Evolutionary conservation across 1,139 yeast species (phyloP).

Genomic region (Hyphopichia burtonii): DNA sequence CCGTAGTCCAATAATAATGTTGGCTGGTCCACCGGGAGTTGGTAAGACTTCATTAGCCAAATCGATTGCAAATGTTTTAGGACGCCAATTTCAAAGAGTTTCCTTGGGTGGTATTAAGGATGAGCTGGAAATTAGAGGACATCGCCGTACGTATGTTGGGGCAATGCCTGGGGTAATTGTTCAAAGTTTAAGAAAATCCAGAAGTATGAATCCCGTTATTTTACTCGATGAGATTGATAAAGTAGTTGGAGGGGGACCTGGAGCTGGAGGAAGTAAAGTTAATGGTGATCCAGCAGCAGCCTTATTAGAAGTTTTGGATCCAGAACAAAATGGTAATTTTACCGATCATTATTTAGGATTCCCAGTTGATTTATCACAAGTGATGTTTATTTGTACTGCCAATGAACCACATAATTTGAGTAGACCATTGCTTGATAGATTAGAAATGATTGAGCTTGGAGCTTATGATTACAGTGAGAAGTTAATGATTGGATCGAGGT

Average conservation of each 20-base stretch:
- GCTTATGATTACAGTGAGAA: slow-evolving; percentile 86
- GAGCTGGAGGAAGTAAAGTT: slow-evolving; percentile 44
- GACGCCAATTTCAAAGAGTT: slow-evolving; percentile 77
- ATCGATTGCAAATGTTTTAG: slow-evolving; percentile 78
- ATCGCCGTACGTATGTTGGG: slow-evolving; percentile 89
- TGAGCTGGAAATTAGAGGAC: slow-evolving; percentile 90
- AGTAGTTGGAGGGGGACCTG: slow-evolving; percentile 58
- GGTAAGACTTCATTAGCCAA: slow-evolving; percentile 91
- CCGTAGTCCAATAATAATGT: slow-evolving; percentile 72
- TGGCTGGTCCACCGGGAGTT: slow-evolving; percentile 95
- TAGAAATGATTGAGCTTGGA: slow-evolving; percentile 77
- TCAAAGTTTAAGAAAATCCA: slow-evolving; percentile 75
- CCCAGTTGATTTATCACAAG: slow-evolving; percentile 83
- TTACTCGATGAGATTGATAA: slow-evolving; percentile 88
- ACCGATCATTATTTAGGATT: slow-evolving; percentile 86
- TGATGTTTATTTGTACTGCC: slow-evolving; percentile 88
- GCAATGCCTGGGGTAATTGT: slow-evolving; percentile 89
- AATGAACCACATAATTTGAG: slow-evolving; percentile 75
- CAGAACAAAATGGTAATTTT: slow-evolving; percentile 80
- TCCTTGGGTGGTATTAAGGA: slow-evolving; percentile 89
- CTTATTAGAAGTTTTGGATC: slow-evolving; percentile 82
- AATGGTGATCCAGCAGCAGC: slow-evolving; percentile 96
- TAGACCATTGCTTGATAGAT: slow-evolving; percentile 79
- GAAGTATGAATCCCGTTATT: slow-evolving; percentile 86
- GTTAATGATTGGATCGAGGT: slow-evolving; percentile 66